phyloP scores from a whole-genome alignment of 441 rosid genomes.

The Melastoma candidum region DNA sequence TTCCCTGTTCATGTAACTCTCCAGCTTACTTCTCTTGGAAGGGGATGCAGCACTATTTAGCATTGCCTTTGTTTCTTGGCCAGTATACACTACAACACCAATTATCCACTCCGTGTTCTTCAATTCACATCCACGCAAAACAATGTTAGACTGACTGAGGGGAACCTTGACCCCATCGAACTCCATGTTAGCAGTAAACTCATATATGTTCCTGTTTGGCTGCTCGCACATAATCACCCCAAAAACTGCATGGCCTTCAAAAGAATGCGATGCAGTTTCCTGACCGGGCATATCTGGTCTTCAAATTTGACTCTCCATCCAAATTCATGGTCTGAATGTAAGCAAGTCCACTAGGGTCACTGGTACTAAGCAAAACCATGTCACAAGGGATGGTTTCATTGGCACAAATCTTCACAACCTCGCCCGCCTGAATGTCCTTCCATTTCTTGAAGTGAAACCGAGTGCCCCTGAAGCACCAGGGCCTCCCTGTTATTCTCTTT shows the following conservation, averaged over 20 bases:
- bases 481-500: constrained; percentile 74
- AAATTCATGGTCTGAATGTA: constrained; percentile 80
- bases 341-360: constrained; percentile 73
- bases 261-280: constrained; percentile 42
- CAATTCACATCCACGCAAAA: constrained; percentile 78
- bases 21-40: constrained; percentile 70
- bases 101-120: constrained; percentile 67
- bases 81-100: constrained; percentile 74
- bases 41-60: constrained; percentile 69
- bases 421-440: constrained; percentile 64
- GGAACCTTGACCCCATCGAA: constrained; percentile 43
- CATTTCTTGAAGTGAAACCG: constrained; percentile 42
- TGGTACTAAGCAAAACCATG: constrained; percentile 59
- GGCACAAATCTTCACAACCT: constrained; percentile 48
- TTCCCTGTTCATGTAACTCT: constrained; percentile 72
- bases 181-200: constrained; percentile 76
- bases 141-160: constrained; percentile 67
- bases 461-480: constrained; percentile 41
- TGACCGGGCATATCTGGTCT: constrained; percentile 74
- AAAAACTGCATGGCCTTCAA: constrained; percentile 31
- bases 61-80: constrained; percentile 87
- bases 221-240: constrained; percentile 69
- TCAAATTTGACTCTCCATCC: constrained; percentile 77
- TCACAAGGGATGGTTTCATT: constrained; percentile 70
- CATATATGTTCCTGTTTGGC: constrained; percentile 74